These are phyloP conservation scores for Lyophyllum decastes DNA, from an alignment of 768 basidiomycete species.

Conservation along the genomic window DNA sequence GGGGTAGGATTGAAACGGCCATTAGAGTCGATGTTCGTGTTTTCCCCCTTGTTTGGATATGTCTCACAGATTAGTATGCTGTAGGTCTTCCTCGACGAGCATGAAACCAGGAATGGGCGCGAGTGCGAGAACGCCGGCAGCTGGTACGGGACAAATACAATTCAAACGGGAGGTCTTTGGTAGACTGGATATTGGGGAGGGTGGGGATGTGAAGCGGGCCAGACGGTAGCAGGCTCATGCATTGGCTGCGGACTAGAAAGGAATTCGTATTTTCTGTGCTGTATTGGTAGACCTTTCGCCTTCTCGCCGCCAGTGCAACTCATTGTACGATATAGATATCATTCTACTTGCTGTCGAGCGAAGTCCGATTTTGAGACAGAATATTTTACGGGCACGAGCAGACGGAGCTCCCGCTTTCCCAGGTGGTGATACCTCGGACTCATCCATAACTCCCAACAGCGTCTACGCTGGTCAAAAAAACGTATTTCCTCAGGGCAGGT, in stretches of 20 bases:
- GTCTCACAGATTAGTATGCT: not conserved
- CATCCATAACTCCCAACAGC: too few species aligned
- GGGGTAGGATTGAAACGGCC: conserved; percentile 31
- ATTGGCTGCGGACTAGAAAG: not conserved
- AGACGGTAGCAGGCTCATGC: conserved; percentile 3
- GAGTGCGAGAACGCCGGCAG: conserved; percentile 30
- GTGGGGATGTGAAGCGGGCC: conserved; percentile 47
- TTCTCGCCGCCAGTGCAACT: not conserved
- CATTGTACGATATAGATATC: too few species aligned
- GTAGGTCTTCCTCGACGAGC: conserved; percentile 21
- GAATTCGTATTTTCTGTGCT: not conserved
- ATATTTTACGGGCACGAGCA: too few species aligned
- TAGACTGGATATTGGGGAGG: conserved; percentile 36
- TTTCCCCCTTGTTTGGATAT: not conserved
- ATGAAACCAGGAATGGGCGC: conserved; percentile 40
- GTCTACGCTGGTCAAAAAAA: too few species aligned
- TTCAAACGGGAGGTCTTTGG: conserved; percentile 34
- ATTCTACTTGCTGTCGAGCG: too few species aligned
- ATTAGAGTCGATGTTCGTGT: conserved; percentile 32
- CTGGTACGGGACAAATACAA: conserved; percentile 27
- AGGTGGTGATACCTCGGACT: too few species aligned
- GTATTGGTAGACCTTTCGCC: not conserved
- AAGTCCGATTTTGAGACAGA: too few species aligned
- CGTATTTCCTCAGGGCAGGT: too few species aligned
- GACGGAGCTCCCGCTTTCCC: too few species aligned